phyloP scores from a whole-genome alignment of 805 yeast genomes.

The Zygoascus tannicola region DNA sequence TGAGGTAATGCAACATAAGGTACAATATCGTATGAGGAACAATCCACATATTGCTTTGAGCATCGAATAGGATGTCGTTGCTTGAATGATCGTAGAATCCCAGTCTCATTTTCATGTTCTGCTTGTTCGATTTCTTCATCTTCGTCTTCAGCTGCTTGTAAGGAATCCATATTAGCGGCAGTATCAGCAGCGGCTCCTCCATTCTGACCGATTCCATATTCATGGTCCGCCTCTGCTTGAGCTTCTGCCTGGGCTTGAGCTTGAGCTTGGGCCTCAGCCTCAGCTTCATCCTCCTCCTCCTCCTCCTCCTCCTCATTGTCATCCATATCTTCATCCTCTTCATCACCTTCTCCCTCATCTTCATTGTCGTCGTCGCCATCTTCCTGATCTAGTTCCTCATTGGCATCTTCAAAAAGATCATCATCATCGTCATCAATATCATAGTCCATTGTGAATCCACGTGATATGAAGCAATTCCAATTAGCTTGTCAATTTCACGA shows the following conservation, averaged over 20 bases:
- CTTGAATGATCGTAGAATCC: slow-evolving; percentile 12
- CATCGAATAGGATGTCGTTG: slow-evolving; percentile 21
- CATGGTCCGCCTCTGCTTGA: neutral
- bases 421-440: slow-evolving; percentile 25
- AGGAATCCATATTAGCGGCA: neutral
- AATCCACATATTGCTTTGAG: slow-evolving; percentile 38
- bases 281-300: slow-evolving; percentile 6
- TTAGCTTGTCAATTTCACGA: no score
- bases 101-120: neutral
- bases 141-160: slow-evolving; percentile 7
- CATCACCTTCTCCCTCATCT: slow-evolving; percentile 25
- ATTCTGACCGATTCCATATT: neutral
- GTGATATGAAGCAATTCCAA: no score
- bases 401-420: slow-evolving; percentile 25
- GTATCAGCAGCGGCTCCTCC: no score
- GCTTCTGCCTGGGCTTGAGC: neutral
- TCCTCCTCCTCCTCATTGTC: slow-evolving; percentile 15
- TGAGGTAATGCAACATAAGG: slow-evolving; percentile 89
- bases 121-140: slow-evolving; percentile 15
- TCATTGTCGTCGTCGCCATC: slow-evolving; percentile 22
- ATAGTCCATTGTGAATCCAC: slow-evolving; percentile 13
- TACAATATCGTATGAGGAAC: slow-evolving; percentile 55
- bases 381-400: slow-evolving; percentile 25
- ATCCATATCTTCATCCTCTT: slow-evolving; percentile 17
- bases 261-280: slow-evolving; percentile 1